Base-by-base conservation (phyloP, 768 basidiomycete species). In the Hypholoma fasciculare region DNA sequence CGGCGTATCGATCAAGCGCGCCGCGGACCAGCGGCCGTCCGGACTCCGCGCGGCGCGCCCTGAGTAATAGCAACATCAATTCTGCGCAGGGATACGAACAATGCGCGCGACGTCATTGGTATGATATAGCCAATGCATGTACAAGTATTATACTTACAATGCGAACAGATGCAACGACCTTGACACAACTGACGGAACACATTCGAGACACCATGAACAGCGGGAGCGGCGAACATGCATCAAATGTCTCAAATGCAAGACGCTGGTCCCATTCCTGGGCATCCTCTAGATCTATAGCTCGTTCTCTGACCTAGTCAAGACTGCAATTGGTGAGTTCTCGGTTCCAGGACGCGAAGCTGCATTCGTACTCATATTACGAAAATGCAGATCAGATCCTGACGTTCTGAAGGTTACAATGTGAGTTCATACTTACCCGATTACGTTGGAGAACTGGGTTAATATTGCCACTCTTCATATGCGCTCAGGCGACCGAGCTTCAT, bases 221-320 rank as follows among this genome's bases (percentile, higher is more conserved):
- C 51, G 51, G 38, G 49, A 36, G 17, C 34, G 20, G 39, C 40
- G 38, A 14, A 20, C 23, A 20, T 20, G 51, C 36, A 23, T 27
- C 39, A 38, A 39, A 54, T 54, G 54, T 54, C 54, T 54, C 44
- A 54, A 6, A 54, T 54, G 23, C 44, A 20, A 54, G 54, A 54
- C 54, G 19, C 2, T 38, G 34, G 17, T 14, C 4, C 16, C n/a
- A 43, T 46, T 42, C 44, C 43, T 54, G 34, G 44, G 17, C 43
- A 16, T 5, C n/a, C 44, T 47, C 19, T 9, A 38, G 20, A 26
- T 17, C n/a, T 6, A 12, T 38, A 17, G 19, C 11, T 7, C 30
- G 23, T 19, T 14, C n/a, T 20, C 16, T 9, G 17, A 39, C 37
- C 26, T 43, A 26, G 42, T 53, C 40, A 26, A 40, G 39, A 42